Evolutionary conservation across 2,329 filamentous ascomycete species (phyloP).

Genomic region (Aspergillus pseudoterreus): DNA sequence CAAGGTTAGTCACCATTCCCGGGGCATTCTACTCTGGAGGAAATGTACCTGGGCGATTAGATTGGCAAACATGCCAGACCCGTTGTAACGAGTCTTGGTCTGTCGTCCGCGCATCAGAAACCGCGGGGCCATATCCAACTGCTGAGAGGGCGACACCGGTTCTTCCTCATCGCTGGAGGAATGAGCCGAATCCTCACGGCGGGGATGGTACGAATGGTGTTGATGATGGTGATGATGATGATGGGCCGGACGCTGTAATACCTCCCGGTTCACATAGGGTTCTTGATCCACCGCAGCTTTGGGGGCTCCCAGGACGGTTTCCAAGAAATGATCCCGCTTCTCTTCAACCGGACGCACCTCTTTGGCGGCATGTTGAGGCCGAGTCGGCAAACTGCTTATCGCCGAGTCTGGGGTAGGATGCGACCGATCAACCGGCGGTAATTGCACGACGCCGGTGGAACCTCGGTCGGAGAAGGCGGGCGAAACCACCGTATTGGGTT

Average conservation of each 20-base stretch:
- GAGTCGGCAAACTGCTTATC: constrained; percentile 24
- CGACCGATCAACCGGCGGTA: constrained; percentile 20
- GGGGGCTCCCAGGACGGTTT: constrained; percentile 33
- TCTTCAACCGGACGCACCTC: constrained; percentile 17
- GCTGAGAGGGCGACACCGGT: constrained; percentile 26
- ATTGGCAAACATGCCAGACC: constrained; percentile 38
- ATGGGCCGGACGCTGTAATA: constrained; percentile 25
- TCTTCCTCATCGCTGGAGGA: constrained; percentile 17
- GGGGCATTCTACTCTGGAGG: background rate
- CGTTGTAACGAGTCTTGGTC: constrained; percentile 40
- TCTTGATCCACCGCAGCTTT: constrained; percentile 33
- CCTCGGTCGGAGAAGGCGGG: constrained; percentile 23
- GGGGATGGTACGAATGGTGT: constrained; percentile 8
- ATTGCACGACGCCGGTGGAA: constrained; percentile 14
- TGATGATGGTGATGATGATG: constrained; percentile 10
- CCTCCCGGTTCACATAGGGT: constrained; percentile 23
- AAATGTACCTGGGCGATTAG: constrained; percentile 35
- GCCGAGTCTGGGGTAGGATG: constrained; percentile 30
- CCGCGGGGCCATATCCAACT: constrained; percentile 30
- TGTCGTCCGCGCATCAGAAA: constrained; percentile 37
- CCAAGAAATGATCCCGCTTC: constrained; percentile 29
- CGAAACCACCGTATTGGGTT: constrained; percentile 31
- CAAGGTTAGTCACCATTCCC: constrained; percentile 8
- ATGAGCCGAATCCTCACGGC: constrained; percentile 9
- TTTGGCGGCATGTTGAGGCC: constrained; percentile 15